Evolutionary conservation across 257 asterid species (phyloP), one percentile per base, ranked within the genome.

Genomic region (Henckelia pumila): DNA sequence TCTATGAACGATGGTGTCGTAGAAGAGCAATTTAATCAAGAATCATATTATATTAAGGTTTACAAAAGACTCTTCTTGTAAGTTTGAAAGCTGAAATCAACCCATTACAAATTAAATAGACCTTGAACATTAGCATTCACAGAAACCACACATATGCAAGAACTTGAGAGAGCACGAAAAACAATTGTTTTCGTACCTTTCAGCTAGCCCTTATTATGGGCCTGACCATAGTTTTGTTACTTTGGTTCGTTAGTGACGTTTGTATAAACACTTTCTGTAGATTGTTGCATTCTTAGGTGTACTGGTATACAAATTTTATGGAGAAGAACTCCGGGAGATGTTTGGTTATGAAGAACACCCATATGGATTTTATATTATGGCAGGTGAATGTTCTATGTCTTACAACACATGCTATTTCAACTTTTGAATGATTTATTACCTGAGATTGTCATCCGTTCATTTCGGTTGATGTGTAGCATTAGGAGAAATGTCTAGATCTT

Each of bases 261-360:
- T 74, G 24, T 70, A 30, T 72, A 77, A 59, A 77, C 75, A 67
- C 76, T 75, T 81, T 61, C 75, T 75, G 68, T 85, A 93, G 99
- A 88, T 94, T 77, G 96, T 94, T 78, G 95, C 97, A 75, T 84
- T 82, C 79, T 84, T 94, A 79, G 99, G 97, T 57, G 83, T 91
- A 79, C 89, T 94, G 83, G 95, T 88, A 75, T 94, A 94, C 82
- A 94, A 88, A 76, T 88, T 87, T 76, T 94, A 94, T 52, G 99
- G 97, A 61, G 96, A 86, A 70, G 99, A 94, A 80, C 88, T 94
- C 22, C 81, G 96, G 82, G 97, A 91, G 80, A 94, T 94, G 97
- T 94, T 94, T 75, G 99, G 99, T 72, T 94, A 91, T 73, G 95
- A 82, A 74, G 96, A 91, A 83, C 99, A 94, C 79, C 99, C 99